These are phyloP conservation scores for Pythium oligandrum DNA, from an alignment of 352 stramenopile species.

Conservation along the genomic window DNA sequence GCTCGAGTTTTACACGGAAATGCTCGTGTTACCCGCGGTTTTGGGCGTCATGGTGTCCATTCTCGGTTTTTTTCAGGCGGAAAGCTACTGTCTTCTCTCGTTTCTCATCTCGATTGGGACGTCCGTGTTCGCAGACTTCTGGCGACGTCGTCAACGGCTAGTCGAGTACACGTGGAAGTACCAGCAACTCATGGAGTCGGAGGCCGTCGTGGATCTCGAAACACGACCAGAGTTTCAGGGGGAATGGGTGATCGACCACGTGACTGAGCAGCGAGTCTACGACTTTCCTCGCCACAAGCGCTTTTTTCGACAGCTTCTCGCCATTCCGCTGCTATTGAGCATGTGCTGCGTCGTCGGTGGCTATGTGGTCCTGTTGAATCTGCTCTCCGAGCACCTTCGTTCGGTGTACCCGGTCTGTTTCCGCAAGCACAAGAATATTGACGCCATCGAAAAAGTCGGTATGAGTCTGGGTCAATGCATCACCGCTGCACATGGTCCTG, in stretches of 20 bases:
- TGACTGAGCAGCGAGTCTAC: constrained; percentile 37
- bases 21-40: constrained; percentile 52
- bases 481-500: constrained; percentile 44
- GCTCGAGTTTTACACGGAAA: constrained; percentile 82
- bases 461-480: constrained; percentile 29
- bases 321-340: constrained; percentile 40
- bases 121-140: constrained; percentile 57
- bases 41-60: constrained; percentile 50
- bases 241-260: constrained; percentile 47
- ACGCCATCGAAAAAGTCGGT: constrained; percentile 1
- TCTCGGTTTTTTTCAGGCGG: constrained; percentile 29
- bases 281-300: constrained; percentile 61
- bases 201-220: constrained; percentile 31
- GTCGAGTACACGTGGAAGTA: constrained; percentile 63
- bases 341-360: constrained; percentile 55
- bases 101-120: constrained; percentile 50
- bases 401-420: constrained; percentile 31
- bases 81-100: constrained; percentile 42
- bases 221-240: constrained; percentile 43
- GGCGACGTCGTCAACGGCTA: constrained; percentile 40
- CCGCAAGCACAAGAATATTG: constrained; percentile 8
- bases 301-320: constrained; percentile 40
- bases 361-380: constrained; percentile 51
- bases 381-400: constrained; percentile 51
- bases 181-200: constrained; percentile 24